Evolutionary conservation across 257 asterid species (phyloP).

Genomic region (Lycium ferocissimum): DNA sequence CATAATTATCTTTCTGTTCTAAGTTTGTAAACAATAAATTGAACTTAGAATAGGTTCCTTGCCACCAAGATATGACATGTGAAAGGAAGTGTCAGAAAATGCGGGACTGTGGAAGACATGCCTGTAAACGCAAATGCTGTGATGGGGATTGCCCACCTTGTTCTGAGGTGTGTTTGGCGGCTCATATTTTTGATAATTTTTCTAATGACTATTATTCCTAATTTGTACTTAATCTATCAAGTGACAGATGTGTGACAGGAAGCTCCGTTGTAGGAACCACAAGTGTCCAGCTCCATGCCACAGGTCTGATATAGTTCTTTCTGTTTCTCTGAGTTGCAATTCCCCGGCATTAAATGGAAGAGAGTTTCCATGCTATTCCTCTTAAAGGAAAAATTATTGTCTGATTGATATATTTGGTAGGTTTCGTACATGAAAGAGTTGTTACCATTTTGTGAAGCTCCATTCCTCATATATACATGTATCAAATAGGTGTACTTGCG

Average conservation of each 20-base stretch:
- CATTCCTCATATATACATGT: neutral
- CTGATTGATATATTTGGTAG: constrained; percentile 2
- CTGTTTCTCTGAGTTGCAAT: constrained; percentile 20
- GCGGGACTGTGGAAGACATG: constrained; percentile 90
- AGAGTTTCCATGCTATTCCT: constrained; percentile 29
- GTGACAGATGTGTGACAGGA: constrained; percentile 83
- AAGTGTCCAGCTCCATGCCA: constrained; percentile 98
- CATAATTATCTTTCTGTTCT: neutral
- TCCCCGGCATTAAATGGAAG: neutral
- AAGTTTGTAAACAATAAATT: constrained; percentile 43
- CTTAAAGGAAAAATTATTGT: neutral
- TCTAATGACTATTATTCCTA: neutral
- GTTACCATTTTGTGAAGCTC: neutral
- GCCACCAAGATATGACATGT: constrained; percentile 90
- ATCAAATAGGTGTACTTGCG: neutral
- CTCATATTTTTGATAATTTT: constrained; percentile 22
- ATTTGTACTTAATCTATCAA: constrained; percentile 29
- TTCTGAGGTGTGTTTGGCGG: constrained; percentile 69
- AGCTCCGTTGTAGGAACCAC: constrained; percentile 94
- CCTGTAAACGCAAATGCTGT: constrained; percentile 94
- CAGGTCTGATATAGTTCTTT: constrained; percentile 54
- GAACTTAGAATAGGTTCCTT: constrained; percentile 81
- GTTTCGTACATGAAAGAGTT: neutral
- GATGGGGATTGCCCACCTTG: constrained; percentile 97
- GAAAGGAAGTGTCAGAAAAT: constrained; percentile 87